Percentiles rank a stretch among this genome's conserved stretches.
phyloP scores from a whole-genome alignment of 305 asterid species.

The Vinca major region DNA sequence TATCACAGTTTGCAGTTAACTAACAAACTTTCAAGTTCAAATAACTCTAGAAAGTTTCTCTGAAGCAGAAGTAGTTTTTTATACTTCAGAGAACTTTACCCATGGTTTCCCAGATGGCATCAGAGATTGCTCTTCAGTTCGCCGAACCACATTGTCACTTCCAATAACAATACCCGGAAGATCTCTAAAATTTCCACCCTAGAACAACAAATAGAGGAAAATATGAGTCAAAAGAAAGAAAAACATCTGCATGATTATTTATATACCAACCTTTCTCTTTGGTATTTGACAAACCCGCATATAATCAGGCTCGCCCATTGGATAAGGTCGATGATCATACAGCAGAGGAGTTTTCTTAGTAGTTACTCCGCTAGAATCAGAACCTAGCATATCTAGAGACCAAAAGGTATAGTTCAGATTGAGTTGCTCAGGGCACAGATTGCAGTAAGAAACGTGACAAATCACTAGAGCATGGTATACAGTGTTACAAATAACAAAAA shows the following conservation, averaged over 20 bases:
- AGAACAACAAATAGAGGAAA: slow-evolving; percentile 17
- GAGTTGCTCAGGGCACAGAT: neutral
- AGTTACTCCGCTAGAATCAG: slow-evolving; percentile 25
- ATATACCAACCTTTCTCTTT: slow-evolving; percentile 46
- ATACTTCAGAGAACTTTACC: slow-evolving; percentile 11
- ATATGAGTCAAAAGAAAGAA: slow-evolving; percentile 9
- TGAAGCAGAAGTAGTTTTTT: neutral
- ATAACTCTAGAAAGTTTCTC: neutral
- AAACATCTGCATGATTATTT: slow-evolving; percentile 3
- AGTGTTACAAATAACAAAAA: neutral
- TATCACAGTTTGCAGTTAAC: neutral
- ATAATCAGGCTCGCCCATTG: slow-evolving; percentile 37
- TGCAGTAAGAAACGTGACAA: neutral
- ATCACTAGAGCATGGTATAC: neutral
- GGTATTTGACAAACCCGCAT: slow-evolving; percentile 59
- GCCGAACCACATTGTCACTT: slow-evolving; percentile 34
- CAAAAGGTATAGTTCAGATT: neutral
- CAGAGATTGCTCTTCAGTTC: slow-evolving; percentile 28
- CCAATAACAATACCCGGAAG: slow-evolving; percentile 62
- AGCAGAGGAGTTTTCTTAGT: slow-evolving; percentile 27
- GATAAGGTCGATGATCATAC: slow-evolving; percentile 53
- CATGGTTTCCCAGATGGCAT: slow-evolving; percentile 69
- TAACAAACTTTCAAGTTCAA: neutral
- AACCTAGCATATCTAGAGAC: slow-evolving; percentile 44
- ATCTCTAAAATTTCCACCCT: slow-evolving; percentile 71